Base-by-base conservation (phyloP, 441 rosid species). In the Caryocar brasiliense region DNA sequence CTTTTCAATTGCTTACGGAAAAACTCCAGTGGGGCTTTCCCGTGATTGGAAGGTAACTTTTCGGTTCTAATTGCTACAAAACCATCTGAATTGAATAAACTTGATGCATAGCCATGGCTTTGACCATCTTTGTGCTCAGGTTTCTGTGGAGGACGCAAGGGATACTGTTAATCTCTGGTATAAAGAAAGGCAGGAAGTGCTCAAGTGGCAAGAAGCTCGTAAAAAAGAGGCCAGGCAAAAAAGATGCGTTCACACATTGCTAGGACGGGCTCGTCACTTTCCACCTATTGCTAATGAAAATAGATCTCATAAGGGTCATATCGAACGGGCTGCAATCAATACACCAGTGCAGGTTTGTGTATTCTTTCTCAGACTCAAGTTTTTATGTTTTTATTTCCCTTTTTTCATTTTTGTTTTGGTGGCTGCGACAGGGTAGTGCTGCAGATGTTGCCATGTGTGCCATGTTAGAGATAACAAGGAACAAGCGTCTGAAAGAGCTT, bases 401-500 rank as follows among this genome's bases (percentile, higher is more conserved):
- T 47, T 24, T 35, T 48, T 66, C 61, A 51, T 19, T 4, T 7
- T 45, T n/a, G 47, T 49, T 27, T 29, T 21, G 40, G 19, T 58
- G 39, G 21, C 43, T 44, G 34, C 18, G 52, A 59, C 84, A 91
- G 99, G 95, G 99, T 62, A 88, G 97, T 76, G 97, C 99, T 22
- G 99, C 98, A 59, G 96, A 92, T 70, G 95, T 92, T 54, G 98
- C 96, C 47, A 92, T 85, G 94, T 85, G 96, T 45, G 98, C 98
- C 29, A 92, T 87, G 98, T 56, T 92, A 59, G 81, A 80, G 74
- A 92, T 92, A 77, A 57, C 85, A 59, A 73, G 34, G 50, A 85
- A 92, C 54, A 49, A 43, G 24, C 70, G 65, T 15, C 58, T 92
- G 59, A 68, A 79, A 59, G 87, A 83, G 65, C 92, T 92, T 42